Percentiles rank a stretch among this genome's conserved stretches.
Evolutionary conservation across 352 stramenopile genomes (phyloP).

Genomic region (Pseudoperonospora humuli): DNA sequence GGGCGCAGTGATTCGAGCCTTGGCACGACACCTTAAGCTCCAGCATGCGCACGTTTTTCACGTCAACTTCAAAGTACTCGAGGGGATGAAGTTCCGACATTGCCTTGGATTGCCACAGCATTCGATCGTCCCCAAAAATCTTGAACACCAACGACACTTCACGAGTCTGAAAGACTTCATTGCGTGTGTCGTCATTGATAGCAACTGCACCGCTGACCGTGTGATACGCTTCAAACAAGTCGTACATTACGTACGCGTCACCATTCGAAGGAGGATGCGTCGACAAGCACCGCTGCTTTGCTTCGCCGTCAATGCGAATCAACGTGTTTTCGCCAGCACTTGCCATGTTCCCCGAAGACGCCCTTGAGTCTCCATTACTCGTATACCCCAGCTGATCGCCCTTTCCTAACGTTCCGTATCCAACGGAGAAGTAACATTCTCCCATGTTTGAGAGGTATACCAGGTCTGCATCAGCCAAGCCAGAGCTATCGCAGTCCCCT

Average conservation of each 20-base stretch:
- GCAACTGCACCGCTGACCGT: slow-evolving; percentile 47
- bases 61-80: slow-evolving; percentile 53
- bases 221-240: slow-evolving; percentile 54
- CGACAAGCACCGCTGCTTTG: slow-evolving; percentile 67
- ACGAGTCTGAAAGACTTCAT: slow-evolving; percentile 49
- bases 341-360: slow-evolving; percentile 8
- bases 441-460: slow-evolving; percentile 69
- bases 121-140: slow-evolving; percentile 55
- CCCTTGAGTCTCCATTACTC: slow-evolving; percentile 31
- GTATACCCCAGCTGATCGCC: slow-evolving; percentile 71
- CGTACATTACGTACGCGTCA: slow-evolving; percentile 76
- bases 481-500: slow-evolving; percentile 41
- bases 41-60: slow-evolving; percentile 63
- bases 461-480: slow-evolving; percentile 37
- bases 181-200: slow-evolving; percentile 68
- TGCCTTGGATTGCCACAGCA: slow-evolving; percentile 72
- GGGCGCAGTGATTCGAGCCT: slow-evolving; percentile 71
- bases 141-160: slow-evolving; percentile 55
- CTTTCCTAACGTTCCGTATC: slow-evolving; percentile 73
- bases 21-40: slow-evolving; percentile 59
- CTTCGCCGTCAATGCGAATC: slow-evolving; percentile 56
- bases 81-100: slow-evolving; percentile 29
- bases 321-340: slow-evolving; percentile 16
- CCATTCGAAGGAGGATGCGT: slow-evolving; percentile 66
- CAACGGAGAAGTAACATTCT: slow-evolving; percentile 72